phyloP scores from a whole-genome alignment of 1,139 yeast species.

The Blastobotrys buckinghamii region DNA sequence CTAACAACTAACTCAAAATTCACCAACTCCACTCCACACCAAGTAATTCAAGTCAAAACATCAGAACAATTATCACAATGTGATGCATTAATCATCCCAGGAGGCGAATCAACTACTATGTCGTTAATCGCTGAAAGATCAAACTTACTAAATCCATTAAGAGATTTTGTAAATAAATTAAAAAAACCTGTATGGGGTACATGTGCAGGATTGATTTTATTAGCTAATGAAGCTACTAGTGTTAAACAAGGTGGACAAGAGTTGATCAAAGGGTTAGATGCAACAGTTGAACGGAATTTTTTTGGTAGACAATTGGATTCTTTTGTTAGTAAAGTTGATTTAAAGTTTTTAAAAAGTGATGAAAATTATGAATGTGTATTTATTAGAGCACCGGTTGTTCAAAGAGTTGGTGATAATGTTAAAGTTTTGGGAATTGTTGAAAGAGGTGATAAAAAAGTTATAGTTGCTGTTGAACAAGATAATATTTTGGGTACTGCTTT shows the following conservation, averaged over 20 bases:
- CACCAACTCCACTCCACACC: conserved; percentile 14
- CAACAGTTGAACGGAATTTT: conserved; percentile 64
- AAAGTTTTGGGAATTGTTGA: conserved; percentile 26
- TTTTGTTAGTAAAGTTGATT: conserved; percentile 49
- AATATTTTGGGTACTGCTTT: conserved; percentile 67
- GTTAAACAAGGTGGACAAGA: conserved; percentile 49
- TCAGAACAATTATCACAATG: conserved; percentile 45
- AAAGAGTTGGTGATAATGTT: conserved; percentile 12
- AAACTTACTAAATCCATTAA: conserved; percentile 50
- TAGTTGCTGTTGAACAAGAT: conserved; percentile 74
- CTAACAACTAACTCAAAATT: too few species aligned
- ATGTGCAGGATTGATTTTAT: conserved; percentile 74
- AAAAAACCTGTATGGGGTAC: conserved; percentile 74
- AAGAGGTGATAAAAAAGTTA: conserved; percentile 20
- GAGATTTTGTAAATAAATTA: conserved; percentile 43
- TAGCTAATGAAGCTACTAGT: conserved; percentile 49
- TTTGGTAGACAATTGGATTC: conserved; percentile 77
- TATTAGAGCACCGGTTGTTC: conserved; percentile 73
- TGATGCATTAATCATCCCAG: conserved; percentile 66
- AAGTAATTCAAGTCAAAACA: conserved; percentile 46
- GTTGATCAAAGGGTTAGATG: conserved; percentile 59
- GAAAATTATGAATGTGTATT: conserved; percentile 53
- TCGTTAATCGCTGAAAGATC: conserved; percentile 67
- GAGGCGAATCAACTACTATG: conserved; percentile 75
- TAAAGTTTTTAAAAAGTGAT: conserved; percentile 41